These are phyloP conservation scores for Allantophomopsis cytisporea DNA, from an alignment of 2,329 filamentous ascomycete genomes.

Conservation along the genomic window DNA sequence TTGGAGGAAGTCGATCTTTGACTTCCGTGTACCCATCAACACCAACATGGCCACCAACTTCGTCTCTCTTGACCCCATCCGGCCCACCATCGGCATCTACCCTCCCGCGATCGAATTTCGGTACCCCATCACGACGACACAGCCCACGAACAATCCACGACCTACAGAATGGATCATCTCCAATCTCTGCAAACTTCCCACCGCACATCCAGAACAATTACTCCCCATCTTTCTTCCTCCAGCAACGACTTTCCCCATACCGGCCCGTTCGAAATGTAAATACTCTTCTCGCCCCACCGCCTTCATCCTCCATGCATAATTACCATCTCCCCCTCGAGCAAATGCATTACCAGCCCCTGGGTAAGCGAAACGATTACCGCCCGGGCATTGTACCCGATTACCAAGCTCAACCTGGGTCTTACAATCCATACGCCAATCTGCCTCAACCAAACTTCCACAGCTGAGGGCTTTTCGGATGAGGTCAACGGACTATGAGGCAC, in stretches of 20 bases:
- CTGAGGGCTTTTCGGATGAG: conserved; percentile 4
- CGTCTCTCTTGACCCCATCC: conserved; percentile 20
- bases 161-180: conserved; percentile 20
- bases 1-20: conserved; percentile 47
- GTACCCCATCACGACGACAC: conserved; percentile 19
- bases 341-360: conserved; percentile 74
- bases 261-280: conserved; percentile 81
- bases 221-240: conserved; percentile 78
- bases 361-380: conserved; percentile 52
- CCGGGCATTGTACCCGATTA: conserved; percentile 59
- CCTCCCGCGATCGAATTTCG: conserved; percentile 7
- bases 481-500: too few relatives aligned
- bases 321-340: conserved; percentile 51
- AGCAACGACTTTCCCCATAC: conserved; percentile 84
- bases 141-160: conserved; percentile 18
- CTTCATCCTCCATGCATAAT: conserved; percentile 64
- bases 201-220: conserved; percentile 34
- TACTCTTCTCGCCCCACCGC: conserved; percentile 79
- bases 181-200: conserved; percentile 18
- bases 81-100: conserved; percentile 4
- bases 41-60: conserved; percentile 30
- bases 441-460: conserved; percentile 19
- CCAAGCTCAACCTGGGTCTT: conserved; percentile 5
- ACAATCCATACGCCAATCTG: conserved; percentile 14
- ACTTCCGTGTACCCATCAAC: conserved; percentile 56